Percentiles rank a stretch among this genome's conserved stretches.
Evolutionary conservation across 495 filamentous ascomycete genomes (phyloP).

Genomic region (Hypoxylon fuscum): DNA sequence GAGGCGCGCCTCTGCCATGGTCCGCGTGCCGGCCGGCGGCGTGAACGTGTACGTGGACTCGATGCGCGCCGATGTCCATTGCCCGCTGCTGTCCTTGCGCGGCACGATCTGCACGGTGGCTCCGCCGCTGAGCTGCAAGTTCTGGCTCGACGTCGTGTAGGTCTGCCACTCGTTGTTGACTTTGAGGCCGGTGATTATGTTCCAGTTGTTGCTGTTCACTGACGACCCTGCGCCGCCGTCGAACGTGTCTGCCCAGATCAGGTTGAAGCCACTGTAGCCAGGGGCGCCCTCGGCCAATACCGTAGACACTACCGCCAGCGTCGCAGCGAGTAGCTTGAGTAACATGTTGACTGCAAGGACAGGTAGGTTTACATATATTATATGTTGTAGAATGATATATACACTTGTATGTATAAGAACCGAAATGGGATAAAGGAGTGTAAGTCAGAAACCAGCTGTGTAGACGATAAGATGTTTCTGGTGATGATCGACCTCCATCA

Average conservation of each 20-base stretch:
- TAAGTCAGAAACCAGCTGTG: conserved; percentile 38
- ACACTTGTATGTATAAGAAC: conserved; percentile 32
- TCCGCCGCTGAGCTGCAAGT: conserved; percentile 55
- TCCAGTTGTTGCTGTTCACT: conserved; percentile 52
- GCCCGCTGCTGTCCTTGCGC: conserved; percentile 44
- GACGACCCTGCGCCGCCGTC: conserved; percentile 37
- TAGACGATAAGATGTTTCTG: conserved; percentile 26
- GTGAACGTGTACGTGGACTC: conserved; percentile 58
- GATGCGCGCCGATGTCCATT: conserved; percentile 61
- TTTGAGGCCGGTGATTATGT: conserved; percentile 48
- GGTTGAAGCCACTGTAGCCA: conserved; percentile 43
- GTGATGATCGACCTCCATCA: conserved; percentile 29
- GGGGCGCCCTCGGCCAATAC: conserved; percentile 47
- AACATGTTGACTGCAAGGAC: conserved; percentile 68
- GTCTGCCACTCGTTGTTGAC: conserved; percentile 58
- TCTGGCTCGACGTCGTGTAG: conserved; percentile 47
- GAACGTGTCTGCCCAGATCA: conserved; percentile 54
- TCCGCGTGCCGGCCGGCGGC: conserved; percentile 47
- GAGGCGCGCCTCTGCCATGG: conserved; percentile 54
- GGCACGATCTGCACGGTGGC: conserved; percentile 58
- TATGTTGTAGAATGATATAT: conserved; percentile 23
- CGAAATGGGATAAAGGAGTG: conserved; percentile 34
- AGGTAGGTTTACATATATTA: conserved; percentile 1
- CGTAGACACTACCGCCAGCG: conserved; percentile 25
- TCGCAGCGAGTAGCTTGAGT: conserved; percentile 44